phyloP scores from a whole-genome alignment of 352 stramenopile species.

The Phytophthora palmivora region DNA sequence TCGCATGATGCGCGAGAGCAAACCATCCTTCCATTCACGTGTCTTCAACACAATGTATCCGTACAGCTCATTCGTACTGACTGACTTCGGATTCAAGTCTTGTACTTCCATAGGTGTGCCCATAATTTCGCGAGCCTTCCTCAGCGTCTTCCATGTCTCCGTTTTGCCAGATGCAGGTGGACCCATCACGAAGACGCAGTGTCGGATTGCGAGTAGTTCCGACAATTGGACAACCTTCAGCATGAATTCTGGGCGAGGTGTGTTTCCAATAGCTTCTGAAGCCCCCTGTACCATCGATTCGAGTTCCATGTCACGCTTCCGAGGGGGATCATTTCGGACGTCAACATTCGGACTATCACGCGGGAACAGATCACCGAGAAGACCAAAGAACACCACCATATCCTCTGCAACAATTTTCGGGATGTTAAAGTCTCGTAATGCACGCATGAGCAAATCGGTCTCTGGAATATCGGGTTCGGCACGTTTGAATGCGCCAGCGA shows the following conservation, averaged over 20 bases:
- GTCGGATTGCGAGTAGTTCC: conserved; percentile 94
- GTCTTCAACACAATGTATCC: conserved; percentile 96
- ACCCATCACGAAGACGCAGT: conserved; percentile 98
- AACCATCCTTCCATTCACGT: conserved; percentile 96
- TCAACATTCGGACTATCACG: conserved; percentile 86
- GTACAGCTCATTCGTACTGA: conserved; percentile 96
- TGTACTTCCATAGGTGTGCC: conserved; percentile 89
- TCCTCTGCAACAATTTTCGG: conserved; percentile 97
- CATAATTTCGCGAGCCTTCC: conserved; percentile 89
- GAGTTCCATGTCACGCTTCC: conserved; percentile 93
- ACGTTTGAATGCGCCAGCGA: conserved; percentile 95
- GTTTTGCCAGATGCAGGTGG: conserved; percentile 94
- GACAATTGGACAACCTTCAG: conserved; percentile 96
- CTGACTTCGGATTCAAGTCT: conserved; percentile 96
- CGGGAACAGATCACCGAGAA: conserved; percentile 96
- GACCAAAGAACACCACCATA: conserved; percentile 95
- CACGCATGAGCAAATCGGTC: conserved; percentile 94
- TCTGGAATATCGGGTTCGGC: conserved; percentile 94
- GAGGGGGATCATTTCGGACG: conserved; percentile 90
- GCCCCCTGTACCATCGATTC: conserved; percentile 91
- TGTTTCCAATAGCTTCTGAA: conserved; percentile 83
- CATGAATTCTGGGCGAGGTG: conserved; percentile 86
- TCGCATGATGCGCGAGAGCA: conserved; percentile 96
- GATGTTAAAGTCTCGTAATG: conserved; percentile 97
- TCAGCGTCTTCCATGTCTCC: conserved; percentile 95